These are phyloP conservation scores for Melanomma pulvis-pyrius DNA, from an alignment of 495 filamentous ascomycete genomes.

Conservation along the genomic window DNA sequence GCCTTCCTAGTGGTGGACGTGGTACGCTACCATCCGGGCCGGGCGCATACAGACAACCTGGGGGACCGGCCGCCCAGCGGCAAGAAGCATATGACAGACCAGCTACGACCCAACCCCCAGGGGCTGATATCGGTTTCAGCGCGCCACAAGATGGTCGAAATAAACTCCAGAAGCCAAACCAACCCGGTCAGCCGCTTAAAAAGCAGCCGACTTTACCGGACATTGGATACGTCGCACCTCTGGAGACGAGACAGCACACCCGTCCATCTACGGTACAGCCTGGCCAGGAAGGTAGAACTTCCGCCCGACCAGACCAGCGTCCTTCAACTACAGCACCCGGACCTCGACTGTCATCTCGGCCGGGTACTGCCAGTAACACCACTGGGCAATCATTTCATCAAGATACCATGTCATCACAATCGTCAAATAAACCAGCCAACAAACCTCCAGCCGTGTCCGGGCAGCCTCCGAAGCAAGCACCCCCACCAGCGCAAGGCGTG, in stretches of 20 bases:
- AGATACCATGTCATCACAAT: conserved; percentile 12
- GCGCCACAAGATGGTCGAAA: conserved; percentile 37
- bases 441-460: background rate
- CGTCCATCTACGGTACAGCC: conserved; percentile 34
- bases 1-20: conserved; percentile 20
- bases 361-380: conserved; percentile 16
- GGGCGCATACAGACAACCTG: conserved; percentile 34
- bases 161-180: conserved; percentile 33
- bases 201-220: conserved; percentile 33
- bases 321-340: conserved; percentile 23
- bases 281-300: conserved; percentile 23
- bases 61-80: conserved; percentile 35
- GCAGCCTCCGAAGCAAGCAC: conserved; percentile 10
- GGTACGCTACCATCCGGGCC: conserved; percentile 17
- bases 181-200: conserved; percentile 6
- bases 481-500: conserved; percentile 5
- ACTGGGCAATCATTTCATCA: conserved; percentile 20
- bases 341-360: conserved; percentile 16
- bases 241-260: conserved; percentile 29
- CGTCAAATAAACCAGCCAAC: conserved; percentile 3
- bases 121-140: conserved; percentile 42
- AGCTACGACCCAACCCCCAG: conserved; percentile 12
- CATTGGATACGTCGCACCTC: conserved; percentile 37
- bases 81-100: conserved; percentile 29
- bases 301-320: conserved; percentile 14